Conservation (phyloP, 805 yeast genomes). For the Blastobotrys americana region DNA sequence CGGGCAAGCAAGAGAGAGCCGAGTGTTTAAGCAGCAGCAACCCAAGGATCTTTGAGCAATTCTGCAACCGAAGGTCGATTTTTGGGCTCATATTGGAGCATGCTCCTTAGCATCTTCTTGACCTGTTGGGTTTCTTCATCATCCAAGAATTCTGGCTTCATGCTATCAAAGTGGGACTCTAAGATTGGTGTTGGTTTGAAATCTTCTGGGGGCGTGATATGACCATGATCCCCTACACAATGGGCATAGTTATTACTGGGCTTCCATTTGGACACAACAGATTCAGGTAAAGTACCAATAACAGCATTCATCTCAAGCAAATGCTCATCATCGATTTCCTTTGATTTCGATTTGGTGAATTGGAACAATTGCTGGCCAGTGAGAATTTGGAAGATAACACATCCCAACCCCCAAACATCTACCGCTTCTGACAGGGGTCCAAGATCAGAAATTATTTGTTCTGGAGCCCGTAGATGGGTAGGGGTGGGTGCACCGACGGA, state of each 20-base stretch:
- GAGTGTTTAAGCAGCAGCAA: slow-evolving; percentile 29
- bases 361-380: slow-evolving; percentile 6
- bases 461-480: slow-evolving; percentile 6
- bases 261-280: slow-evolving; percentile 7
- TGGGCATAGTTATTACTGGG: slow-evolving; percentile 4
- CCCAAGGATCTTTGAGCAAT: slow-evolving; percentile 70
- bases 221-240: slow-evolving; percentile 5
- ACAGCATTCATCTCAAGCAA: slow-evolving; percentile 6
- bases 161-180: slow-evolving; percentile 7
- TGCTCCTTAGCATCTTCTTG: slow-evolving; percentile 29
- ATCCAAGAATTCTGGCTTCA: slow-evolving; percentile 1
- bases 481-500: slow-evolving; percentile 1
- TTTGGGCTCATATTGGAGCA: slow-evolving; percentile 60
- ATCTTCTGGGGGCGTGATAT: slow-evolving; percentile 5
- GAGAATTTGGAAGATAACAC: slow-evolving; percentile 6
- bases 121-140: slow-evolving; percentile 5
- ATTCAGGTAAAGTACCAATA: slow-evolving; percentile 6
- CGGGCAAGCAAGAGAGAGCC: no score
- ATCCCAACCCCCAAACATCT: slow-evolving; percentile 7
- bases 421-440: slow-evolving; percentile 1
- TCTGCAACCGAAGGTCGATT: slow-evolving; percentile 62
- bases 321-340: slow-evolving; percentile 8
- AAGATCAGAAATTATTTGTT: slow-evolving; percentile 1
- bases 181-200: slow-evolving; percentile 6
- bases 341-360: slow-evolving; percentile 6